These are phyloP conservation scores for Aspergillus niger DNA, from an alignment of 2,329 filamentous ascomycete genomes.

Conservation along the genomic window DNA sequence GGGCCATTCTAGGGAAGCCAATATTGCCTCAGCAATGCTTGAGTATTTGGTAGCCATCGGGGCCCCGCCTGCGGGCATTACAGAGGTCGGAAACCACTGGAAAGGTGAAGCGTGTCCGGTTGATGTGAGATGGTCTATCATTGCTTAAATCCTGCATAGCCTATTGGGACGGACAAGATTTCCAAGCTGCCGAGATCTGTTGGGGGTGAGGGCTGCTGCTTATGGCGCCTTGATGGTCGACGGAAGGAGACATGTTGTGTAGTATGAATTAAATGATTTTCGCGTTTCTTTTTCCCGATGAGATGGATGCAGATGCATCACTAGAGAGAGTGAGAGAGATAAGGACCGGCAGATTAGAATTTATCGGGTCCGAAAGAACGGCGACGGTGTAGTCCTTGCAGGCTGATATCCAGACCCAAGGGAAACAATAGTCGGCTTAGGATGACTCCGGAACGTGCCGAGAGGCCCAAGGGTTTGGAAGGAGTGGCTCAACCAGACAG, in stretches of 20 bases:
- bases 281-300: constrained; percentile 2
- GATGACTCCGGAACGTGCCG: constrained; percentile 18
- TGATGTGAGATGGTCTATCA: constrained; percentile 2
- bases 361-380: background rate
- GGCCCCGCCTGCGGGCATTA: constrained; percentile 7
- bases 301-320: constrained; percentile 3
- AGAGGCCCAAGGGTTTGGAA: constrained; percentile 9
- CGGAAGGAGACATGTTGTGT: constrained; percentile 2
- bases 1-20: constrained; percentile 10
- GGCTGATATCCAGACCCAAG: background rate
- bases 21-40: constrained; percentile 17
- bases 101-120: constrained; percentile 1
- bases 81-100: background rate
- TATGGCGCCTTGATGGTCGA: background rate
- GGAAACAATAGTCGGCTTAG: background rate
- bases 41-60: constrained; percentile 3
- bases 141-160: constrained; percentile 8
- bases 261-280: background rate
- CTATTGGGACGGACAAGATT: constrained; percentile 1
- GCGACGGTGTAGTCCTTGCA: background rate
- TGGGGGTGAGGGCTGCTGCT: background rate
- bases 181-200: constrained; percentile 1
- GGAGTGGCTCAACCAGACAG: constrained; percentile 10
- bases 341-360: background rate
- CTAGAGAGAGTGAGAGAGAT: background rate